Percentiles rank a stretch among this genome's conserved stretches.
Evolutionary conservation across 352 stramenopile genomes (phyloP).

Genomic region (Globisporangium iwayamae): DNA sequence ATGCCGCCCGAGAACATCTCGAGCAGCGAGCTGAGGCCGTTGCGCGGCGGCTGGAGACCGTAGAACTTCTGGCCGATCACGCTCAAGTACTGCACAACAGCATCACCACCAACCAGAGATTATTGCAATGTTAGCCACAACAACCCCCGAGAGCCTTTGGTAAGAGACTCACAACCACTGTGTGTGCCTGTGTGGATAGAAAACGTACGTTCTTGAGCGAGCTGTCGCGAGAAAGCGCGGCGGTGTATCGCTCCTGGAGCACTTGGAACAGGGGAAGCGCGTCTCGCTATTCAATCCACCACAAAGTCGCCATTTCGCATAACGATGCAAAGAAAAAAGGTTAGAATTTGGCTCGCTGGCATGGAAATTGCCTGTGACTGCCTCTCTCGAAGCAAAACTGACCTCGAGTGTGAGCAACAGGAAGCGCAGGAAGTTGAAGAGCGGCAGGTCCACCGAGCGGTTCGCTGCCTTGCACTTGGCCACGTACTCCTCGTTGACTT

Average conservation of each 20-base stretch:
- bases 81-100: conserved; percentile 63
- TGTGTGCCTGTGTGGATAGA: no score
- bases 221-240: conserved; percentile 66
- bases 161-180: background rate
- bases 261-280: conserved; percentile 84
- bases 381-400: conserved; percentile 1
- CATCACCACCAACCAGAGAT: conserved; percentile 12
- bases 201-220: conserved; percentile 75
- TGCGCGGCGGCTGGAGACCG: conserved; percentile 72
- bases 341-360: background rate
- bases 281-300: conserved; percentile 44
- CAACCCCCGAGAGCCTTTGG: background rate
- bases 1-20: conserved; percentile 85
- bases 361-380: background rate
- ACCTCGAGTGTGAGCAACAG: conserved; percentile 84
- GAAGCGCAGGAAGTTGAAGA: conserved; percentile 84
- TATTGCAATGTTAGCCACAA: conserved; percentile 1
- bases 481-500: conserved; percentile 68
- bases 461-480: conserved; percentile 38
- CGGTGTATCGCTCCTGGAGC: conserved; percentile 79
- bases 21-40: conserved; percentile 74
- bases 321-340: background rate
- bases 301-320: background rate
- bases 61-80: conserved; percentile 87
- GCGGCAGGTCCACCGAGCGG: conserved; percentile 55